Percentiles rank a stretch among this genome's conserved stretches.
Conservation (phyloP, 345 rosid species). For the Salix udensis region DNA sequence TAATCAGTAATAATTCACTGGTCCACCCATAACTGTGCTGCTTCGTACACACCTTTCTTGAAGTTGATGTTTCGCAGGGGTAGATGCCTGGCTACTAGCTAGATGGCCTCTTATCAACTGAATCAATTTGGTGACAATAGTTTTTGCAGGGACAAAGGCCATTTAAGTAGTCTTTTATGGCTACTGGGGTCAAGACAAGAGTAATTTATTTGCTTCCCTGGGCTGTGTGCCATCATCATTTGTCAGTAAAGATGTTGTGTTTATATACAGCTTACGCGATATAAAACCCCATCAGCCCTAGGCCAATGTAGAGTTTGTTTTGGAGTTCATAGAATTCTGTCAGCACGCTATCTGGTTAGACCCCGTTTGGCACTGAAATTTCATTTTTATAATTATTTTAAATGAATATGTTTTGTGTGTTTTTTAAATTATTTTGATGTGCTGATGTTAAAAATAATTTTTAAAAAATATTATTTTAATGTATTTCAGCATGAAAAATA, state of each 20-base stretch:
- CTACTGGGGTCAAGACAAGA: not conserved
- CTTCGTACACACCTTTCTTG: constrained; percentile 6
- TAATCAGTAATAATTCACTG: constrained; percentile 30
- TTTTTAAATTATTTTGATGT: no score
- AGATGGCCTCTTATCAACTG: not conserved
- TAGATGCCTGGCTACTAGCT: not conserved
- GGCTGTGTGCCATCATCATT: not conserved
- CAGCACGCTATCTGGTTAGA: no score
- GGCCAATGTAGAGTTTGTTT: not conserved
- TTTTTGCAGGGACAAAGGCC: not conserved
- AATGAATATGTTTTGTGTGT: no score
- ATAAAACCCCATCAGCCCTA: not conserved
- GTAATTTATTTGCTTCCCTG: not conserved
- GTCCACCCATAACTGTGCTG: not conserved
- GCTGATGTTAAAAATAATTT: no score
- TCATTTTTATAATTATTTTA: no score
- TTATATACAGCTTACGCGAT: not conserved
- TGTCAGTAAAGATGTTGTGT: no score
- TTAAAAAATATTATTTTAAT: no score
- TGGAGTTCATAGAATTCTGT: no score
- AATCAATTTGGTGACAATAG: no score
- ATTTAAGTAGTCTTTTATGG: not conserved
- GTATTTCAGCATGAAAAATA: no score
- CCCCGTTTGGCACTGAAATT: no score
- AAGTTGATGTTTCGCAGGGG: not conserved